Evolutionary conservation across 305 asterid genomes (phyloP).

Genomic region (Fraxinus dipetala): DNA sequence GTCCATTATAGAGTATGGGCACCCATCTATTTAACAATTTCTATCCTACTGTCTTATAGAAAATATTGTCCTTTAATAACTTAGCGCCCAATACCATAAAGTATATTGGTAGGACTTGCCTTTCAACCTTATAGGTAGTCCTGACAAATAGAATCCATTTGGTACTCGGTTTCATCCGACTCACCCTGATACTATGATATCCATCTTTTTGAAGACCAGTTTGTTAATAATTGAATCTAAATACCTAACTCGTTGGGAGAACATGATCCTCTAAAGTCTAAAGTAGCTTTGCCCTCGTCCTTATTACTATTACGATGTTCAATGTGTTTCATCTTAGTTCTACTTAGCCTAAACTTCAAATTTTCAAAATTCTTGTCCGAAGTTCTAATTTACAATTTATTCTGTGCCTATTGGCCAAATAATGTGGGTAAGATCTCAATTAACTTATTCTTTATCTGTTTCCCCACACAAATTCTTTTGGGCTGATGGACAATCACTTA

Average conservation of each 20-base stretch:
- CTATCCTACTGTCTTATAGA: neutral
- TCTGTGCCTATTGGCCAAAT: neutral
- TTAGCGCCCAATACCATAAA: neutral
- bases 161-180: neutral
- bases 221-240: neutral
- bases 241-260: neutral
- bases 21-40: neutral
- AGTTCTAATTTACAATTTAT: neutral
- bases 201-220: neutral
- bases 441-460: constrained; percentile 14
- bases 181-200: neutral
- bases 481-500: constrained; percentile 3
- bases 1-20: neutral
- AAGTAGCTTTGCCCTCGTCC: neutral
- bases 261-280: constrained; percentile 1
- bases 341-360: neutral
- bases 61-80: neutral
- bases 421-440: constrained; percentile 11
- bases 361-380: neutral
- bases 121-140: neutral
- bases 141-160: neutral
- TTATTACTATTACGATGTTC: neutral
- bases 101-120: neutral
- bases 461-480: neutral
- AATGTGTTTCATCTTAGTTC: neutral